Conservation (phyloP, 352 stramenopile genomes). For the Globisporangium abappressorium region DNA sequence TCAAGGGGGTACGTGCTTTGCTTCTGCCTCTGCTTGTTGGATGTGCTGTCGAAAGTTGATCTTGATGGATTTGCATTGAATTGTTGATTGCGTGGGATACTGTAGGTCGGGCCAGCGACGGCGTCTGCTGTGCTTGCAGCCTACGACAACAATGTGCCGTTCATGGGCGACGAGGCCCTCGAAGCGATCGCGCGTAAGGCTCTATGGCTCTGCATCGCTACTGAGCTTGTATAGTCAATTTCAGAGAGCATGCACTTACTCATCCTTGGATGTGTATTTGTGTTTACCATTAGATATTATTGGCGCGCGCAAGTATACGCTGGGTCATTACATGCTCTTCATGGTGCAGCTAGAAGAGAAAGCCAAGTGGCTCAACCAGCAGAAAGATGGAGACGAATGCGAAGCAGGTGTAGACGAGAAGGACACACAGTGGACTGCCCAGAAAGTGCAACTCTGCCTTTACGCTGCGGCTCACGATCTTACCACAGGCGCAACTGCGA, state of each 20-base stretch:
- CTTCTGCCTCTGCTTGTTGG: neutral
- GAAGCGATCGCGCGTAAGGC: constrained; percentile 57
- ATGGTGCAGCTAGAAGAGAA: constrained; percentile 50
- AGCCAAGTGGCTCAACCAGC: constrained; percentile 48
- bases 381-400: constrained; percentile 25
- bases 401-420: constrained; percentile 15
- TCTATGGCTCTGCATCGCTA: neutral
- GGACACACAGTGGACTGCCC: constrained; percentile 42
- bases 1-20: constrained; percentile 61
- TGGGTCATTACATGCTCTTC: constrained; percentile 70
- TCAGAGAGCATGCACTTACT: neutral
- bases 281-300: constrained; percentile 40
- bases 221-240: neutral
- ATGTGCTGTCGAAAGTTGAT: neutral
- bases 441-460: constrained; percentile 71
- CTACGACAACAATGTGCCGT: constrained; percentile 62
- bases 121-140: constrained; percentile 69
- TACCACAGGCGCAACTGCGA: neutral
- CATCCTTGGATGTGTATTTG: neutral
- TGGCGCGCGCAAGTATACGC: constrained; percentile 73
- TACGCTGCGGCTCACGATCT: constrained; percentile 36
- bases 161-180: constrained; percentile 81
- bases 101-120: constrained; percentile 71
- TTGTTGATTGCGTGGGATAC: neutral
- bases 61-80: neutral